A percentile compares a stretch with the other conserved stretches of the same genome.
phyloP scores from a whole-genome alignment of 305 asterid genomes.

The Ruellia speciosa region DNA sequence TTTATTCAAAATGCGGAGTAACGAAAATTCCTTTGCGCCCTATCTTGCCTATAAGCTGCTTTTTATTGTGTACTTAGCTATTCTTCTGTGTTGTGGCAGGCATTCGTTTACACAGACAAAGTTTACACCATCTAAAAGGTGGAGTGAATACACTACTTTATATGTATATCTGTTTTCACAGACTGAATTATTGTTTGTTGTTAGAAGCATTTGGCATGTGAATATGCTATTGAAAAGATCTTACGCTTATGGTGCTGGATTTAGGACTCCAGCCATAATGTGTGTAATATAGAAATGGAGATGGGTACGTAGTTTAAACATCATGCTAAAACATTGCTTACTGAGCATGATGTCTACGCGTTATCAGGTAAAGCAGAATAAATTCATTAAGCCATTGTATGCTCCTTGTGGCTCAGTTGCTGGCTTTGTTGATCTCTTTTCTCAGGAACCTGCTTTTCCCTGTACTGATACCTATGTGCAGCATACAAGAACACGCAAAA shows the following conservation, averaged over 20 bases:
- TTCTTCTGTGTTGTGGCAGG: too few species aligned
- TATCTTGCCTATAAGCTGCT: too few species aligned
- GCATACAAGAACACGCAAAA: constrained; percentile 69
- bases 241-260: neutral
- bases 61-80: too few species aligned
- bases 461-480: constrained; percentile 64
- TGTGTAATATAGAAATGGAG: neutral
- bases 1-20: too few species aligned
- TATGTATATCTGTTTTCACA: too few species aligned
- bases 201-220: neutral
- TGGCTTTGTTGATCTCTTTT: constrained; percentile 28
- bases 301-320: too few species aligned
- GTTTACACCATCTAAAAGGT: too few species aligned
- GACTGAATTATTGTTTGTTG: too few species aligned
- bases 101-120: too few species aligned
- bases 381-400: constrained; percentile 11
- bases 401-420: constrained; percentile 26
- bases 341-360: neutral
- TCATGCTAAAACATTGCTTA: too few species aligned
- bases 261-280: neutral
- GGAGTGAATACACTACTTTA: too few species aligned
- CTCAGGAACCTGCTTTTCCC: constrained; percentile 45
- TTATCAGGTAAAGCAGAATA: neutral
- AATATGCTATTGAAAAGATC: neutral
- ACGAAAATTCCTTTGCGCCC: too few species aligned